Evolutionary conservation across 2,329 filamentous ascomycete species (phyloP).

Genomic region (Aspergillus ibericus): DNA sequence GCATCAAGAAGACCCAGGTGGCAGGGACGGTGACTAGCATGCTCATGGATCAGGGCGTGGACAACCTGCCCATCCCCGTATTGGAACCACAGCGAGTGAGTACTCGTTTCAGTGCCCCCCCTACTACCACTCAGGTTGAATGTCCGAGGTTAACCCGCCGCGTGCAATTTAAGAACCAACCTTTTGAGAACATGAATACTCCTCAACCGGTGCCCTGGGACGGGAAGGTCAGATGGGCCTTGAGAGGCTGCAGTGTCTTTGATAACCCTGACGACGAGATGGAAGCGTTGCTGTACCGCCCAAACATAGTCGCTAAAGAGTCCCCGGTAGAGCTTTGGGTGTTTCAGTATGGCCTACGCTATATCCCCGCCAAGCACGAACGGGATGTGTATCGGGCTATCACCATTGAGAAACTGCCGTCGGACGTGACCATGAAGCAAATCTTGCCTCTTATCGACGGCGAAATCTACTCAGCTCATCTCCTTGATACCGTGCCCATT

Average conservation of each 20-base stretch:
- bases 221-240: constrained; percentile 23
- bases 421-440: constrained; percentile 21
- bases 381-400: constrained; percentile 32
- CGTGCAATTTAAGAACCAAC: neutral
- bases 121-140: neutral
- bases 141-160: neutral
- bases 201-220: constrained; percentile 18
- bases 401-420: constrained; percentile 28
- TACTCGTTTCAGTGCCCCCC: neutral
- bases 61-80: constrained; percentile 13
- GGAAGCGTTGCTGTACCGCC: constrained; percentile 11
- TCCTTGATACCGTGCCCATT: constrained; percentile 30
- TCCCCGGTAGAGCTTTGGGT: constrained; percentile 21
- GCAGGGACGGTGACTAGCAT: neutral
- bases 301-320: constrained; percentile 10
- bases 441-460: constrained; percentile 26
- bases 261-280: constrained; percentile 22
- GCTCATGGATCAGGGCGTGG: constrained; percentile 14
- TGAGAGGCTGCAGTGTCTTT: constrained; percentile 24
- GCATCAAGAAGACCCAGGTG: neutral
- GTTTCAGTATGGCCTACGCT: constrained; percentile 36
- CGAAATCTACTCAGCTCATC: constrained; percentile 30
- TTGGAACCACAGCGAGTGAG: constrained; percentile 18
- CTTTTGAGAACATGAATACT: neutral
- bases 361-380: constrained; percentile 24